Evolutionary conservation across 306 rosid species (phyloP).

Genomic region (Styphnolobium japonicum): DNA sequence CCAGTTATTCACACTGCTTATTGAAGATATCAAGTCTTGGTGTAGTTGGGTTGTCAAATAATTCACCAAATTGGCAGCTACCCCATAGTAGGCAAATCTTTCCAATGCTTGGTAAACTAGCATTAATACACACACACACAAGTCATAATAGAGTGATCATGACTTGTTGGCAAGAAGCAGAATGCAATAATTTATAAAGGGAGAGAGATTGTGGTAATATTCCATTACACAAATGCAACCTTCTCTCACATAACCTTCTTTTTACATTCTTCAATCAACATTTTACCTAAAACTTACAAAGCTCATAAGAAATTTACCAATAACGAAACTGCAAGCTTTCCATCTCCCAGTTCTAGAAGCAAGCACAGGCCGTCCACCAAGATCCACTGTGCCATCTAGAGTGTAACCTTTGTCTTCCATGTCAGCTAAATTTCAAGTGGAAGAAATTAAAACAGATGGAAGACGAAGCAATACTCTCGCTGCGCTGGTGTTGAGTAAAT

Average conservation of each 20-base stretch:
- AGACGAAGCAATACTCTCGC: not conserved
- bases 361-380: slow-evolving; percentile 54
- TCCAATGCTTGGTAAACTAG: slow-evolving; percentile 63
- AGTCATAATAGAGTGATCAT: not conserved
- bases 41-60: slow-evolving; percentile 74
- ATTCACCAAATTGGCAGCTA: slow-evolving; percentile 68
- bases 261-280: not conserved
- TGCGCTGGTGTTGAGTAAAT: not conserved
- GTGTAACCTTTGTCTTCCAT: slow-evolving; percentile 55
- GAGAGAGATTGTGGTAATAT: not conserved
- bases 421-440: not conserved
- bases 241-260: not conserved
- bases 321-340: slow-evolving; percentile 70
- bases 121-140: not conserved
- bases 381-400: slow-evolving; percentile 72
- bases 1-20: slow-evolving; percentile 74
- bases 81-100: slow-evolving; percentile 78
- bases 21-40: slow-evolving; percentile 65
- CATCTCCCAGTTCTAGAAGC: slow-evolving; percentile 68
- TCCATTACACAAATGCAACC: not conserved
- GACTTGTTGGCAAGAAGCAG: not conserved
- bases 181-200: not conserved
- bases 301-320: slow-evolving; percentile 41
- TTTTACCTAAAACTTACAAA: not conserved
- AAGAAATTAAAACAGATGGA: not conserved